Base-by-base conservation (phyloP, 2,329 filamentous ascomycete species). In the Fusarium multiceps region DNA sequence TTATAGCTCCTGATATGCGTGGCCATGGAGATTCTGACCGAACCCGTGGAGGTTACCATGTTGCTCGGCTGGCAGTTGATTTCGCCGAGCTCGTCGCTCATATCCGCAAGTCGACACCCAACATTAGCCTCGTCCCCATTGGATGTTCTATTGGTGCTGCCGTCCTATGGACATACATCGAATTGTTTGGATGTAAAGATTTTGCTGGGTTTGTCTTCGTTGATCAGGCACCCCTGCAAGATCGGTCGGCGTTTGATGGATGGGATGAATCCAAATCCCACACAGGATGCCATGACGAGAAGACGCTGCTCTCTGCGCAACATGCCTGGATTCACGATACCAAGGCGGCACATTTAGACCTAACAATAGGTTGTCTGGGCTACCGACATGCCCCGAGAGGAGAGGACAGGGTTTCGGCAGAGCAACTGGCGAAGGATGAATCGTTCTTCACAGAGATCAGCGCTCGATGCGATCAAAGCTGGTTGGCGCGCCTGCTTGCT, bases 61-160 rank as follows among this genome's bases (percentile, higher is more conserved):
- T 75, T 56, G 74, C 72, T 30, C 73, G 74, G 16, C 27, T 75
- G 27, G 74, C 74, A 25, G 63, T 66, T 34, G 74, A 75, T 49
- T 63, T 75, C 14, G 59, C 54, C 25, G 63, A 43, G n/a, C 55
- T 75, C 14, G 42, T 75, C 28, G 53, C 53, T 23, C 67, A 74
- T 48, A 53, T 75, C 37, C 63, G 60, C 46, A 70, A 68, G 57
- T 57, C 59, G n/a, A 66, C 59, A n/a, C 48, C 68, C 7, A 55
- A 45, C 7, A 46, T 68, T n/a, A 56, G 57, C 18, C 63, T 75
- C 25, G 55, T 75, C 18, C 74, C 74, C 10, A 74, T 75, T 32
- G 74, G 74, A 20, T 75, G 74, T 37, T 75, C 74, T 14, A 75
- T 75, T 30, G 74, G 74, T 14, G 74, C 74, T 25, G 74, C 74